A percentile compares a stretch with the other conserved stretches of the same genome.
Conservation (phyloP, 768 basidiomycete species). For the Xerocomus brunneocitrinus region DNA sequence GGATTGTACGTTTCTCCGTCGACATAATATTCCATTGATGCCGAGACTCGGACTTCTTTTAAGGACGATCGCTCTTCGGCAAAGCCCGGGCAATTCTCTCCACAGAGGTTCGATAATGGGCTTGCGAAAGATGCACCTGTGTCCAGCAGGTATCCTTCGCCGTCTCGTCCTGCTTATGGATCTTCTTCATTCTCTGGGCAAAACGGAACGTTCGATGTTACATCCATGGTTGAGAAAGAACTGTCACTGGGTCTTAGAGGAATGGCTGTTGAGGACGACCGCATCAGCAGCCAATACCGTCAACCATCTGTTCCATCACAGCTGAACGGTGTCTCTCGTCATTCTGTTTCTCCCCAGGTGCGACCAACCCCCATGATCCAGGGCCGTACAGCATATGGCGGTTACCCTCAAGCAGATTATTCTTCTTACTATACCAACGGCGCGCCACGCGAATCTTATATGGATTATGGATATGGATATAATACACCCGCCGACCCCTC, state of each 20-base stretch:
- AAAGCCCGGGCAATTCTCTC: slow-evolving; percentile 49
- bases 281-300: slow-evolving; percentile 36
- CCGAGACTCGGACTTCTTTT: slow-evolving; percentile 14
- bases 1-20: slow-evolving; percentile 34
- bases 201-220: slow-evolving; percentile 35
- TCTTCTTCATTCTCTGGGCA: slow-evolving; percentile 29
- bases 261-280: slow-evolving; percentile 57
- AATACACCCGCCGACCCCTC: slow-evolving; percentile 46
- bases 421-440: slow-evolving; percentile 53
- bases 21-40: slow-evolving; percentile 13
- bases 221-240: slow-evolving; percentile 47
- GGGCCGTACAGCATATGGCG: slow-evolving; percentile 43
- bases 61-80: slow-evolving; percentile 46
- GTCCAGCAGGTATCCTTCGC: slow-evolving; percentile 44
- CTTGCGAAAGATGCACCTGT: slow-evolving; percentile 38
- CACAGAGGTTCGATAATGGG: slow-evolving; percentile 48
- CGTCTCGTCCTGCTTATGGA: slow-evolving; percentile 37
- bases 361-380: slow-evolving; percentile 44
- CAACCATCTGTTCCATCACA: slow-evolving; percentile 30
- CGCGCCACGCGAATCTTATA: slow-evolving; percentile 45
- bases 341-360: slow-evolving; percentile 33
- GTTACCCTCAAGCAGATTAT: slow-evolving; percentile 55
- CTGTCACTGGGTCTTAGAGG: slow-evolving; percentile 56
- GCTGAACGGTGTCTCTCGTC: slow-evolving; percentile 27
- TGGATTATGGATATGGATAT: slow-evolving; percentile 57